phyloP scores from a whole-genome alignment of 1,284 basidiomycete genomes.

The Irpex sp. region DNA sequence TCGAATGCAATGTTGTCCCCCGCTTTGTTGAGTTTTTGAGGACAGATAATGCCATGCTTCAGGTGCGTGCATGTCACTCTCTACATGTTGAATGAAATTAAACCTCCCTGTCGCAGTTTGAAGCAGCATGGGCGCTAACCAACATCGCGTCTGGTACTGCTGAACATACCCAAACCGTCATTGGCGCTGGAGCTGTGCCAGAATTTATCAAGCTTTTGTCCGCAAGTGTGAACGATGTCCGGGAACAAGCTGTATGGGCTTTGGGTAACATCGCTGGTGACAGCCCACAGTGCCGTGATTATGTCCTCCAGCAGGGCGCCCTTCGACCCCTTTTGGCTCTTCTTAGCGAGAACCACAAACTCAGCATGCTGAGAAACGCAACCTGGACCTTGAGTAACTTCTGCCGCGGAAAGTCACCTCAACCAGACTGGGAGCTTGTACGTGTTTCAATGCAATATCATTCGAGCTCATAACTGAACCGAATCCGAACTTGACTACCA shows the following conservation, averaged over 20 bases:
- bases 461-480: neutral
- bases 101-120: constrained; percentile 65
- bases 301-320: constrained; percentile 78
- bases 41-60: constrained; percentile 90
- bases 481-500: neutral
- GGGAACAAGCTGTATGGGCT: constrained; percentile 97
- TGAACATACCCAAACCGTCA: constrained; percentile 98
- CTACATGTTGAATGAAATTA: neutral
- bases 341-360: constrained; percentile 86
- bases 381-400: constrained; percentile 99
- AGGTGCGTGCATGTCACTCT: constrained; percentile 49
- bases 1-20: constrained; percentile 95
- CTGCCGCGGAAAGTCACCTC: constrained; percentile 94
- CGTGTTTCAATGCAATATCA: constrained; percentile 20
- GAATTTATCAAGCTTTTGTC: constrained; percentile 94
- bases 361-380: constrained; percentile 96
- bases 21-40: constrained; percentile 96
- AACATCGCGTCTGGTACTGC: constrained; percentile 99
- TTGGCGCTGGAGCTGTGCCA: constrained; percentile 93
- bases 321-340: constrained; percentile 69
- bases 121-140: constrained; percentile 99
- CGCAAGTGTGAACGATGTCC: constrained; percentile 85
- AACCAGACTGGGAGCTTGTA: constrained; percentile 93
- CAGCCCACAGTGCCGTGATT: constrained; percentile 91
- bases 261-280: constrained; percentile 96